Evolutionary conservation across 2,329 filamentous ascomycete genomes (phyloP), one percentile per base, ranked within the genome.

Genomic region (Clonostachys byssicola): DNA sequence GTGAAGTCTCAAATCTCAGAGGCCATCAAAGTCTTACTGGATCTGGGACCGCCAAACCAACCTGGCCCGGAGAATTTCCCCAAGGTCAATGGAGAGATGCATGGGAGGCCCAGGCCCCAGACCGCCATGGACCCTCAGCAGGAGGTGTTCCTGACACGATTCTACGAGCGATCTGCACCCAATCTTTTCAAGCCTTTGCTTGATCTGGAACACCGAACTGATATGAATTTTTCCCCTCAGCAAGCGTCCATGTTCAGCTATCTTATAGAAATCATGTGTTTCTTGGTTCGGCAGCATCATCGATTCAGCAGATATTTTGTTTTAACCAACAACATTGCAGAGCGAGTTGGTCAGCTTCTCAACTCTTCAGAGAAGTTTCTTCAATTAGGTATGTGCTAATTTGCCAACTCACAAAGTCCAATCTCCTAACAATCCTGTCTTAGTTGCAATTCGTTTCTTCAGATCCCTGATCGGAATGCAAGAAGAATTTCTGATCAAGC

Each of bases 1-100:
- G 91, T 97, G 52, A 96, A 96, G 68, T 91, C 90, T 30, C 94
- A 97, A 64, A 86, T 97, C 59, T 91, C 92, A 4, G 94, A 99
- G 70, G 90, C 92, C 8, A 86, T 99, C 62, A 96, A 96, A 68
- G 88, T 97, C 18, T 75, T 99, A 12, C 77, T 99, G 35, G 94
- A 97, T 75, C 90, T 62, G 68, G 84, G 66, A 65, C 63, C 66
- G 6, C 68, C 71, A 4, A 67, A 70, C 4, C 54, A 59, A 6
- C 71, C 71, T 43, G 64, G 55, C 9, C 81, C 47, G 43, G 85
- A 88, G 52, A 72, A 73, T 40, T 73, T 82, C 51, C 73, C 74
- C 2, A 84, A 85, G 62, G 77, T 77, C 35, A 87, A 86, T 50
- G 80, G 79, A 53, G 89, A 94, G 49, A 83, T 86, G 55, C 71